These are phyloP conservation scores for Aureobasidium sp. DNA, from an alignment of 2,329 filamentous ascomycete genomes.

Conservation along the genomic window DNA sequence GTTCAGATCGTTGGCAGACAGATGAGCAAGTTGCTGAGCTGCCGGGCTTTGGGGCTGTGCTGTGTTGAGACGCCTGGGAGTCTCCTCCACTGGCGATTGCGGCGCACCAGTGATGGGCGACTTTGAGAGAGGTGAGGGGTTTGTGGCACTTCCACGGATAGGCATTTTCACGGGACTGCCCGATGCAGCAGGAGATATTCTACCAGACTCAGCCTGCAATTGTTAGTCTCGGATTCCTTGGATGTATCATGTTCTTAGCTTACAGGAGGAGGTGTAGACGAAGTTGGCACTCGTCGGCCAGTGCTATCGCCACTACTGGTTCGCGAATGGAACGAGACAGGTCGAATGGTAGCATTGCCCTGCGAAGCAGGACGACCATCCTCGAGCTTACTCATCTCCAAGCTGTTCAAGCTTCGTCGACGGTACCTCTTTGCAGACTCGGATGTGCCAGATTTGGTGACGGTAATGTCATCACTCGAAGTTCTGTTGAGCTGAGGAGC, in stretches of 20 bases:
- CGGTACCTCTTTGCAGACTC: constrained; percentile 70
- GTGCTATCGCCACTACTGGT: constrained; percentile 27
- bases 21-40: constrained; percentile 74
- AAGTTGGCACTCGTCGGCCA: constrained; percentile 14
- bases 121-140: constrained; percentile 40
- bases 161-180: constrained; percentile 21
- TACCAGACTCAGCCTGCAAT: constrained; percentile 14
- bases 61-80: constrained; percentile 1
- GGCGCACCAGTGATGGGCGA: constrained; percentile 11
- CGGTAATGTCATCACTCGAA: constrained; percentile 60
- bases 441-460: constrained; percentile 47
- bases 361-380: constrained; percentile 21
- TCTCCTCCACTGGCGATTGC: constrained; percentile 8
- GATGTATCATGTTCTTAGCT: background rate
- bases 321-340: constrained; percentile 24
- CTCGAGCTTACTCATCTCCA: constrained; percentile 32
- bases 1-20: constrained; percentile 71
- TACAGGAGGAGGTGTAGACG: constrained; percentile 13
- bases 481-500: constrained; percentile 19
- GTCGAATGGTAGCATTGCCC: constrained; percentile 24
- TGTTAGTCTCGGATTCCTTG: background rate
- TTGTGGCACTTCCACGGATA: constrained; percentile 29
- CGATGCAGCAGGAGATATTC: constrained; percentile 12
- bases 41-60: constrained; percentile 54
- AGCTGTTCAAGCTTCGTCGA: constrained; percentile 71